phyloP scores from a whole-genome alignment of 495 filamentous ascomycete genomes.

The Neurospora pannonica region DNA sequence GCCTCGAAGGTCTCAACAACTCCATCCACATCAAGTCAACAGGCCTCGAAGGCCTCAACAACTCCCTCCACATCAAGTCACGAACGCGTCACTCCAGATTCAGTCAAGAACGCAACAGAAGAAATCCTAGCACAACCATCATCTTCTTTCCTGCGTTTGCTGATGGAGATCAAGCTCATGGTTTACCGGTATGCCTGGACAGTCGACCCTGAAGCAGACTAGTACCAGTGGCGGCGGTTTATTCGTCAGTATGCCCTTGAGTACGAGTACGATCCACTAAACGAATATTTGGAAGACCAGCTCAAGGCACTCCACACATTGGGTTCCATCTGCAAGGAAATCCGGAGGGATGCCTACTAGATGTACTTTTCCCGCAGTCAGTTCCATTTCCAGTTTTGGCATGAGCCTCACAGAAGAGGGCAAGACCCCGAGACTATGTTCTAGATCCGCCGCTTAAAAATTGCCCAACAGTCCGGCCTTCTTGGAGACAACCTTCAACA shows the following conservation, averaged over 20 bases:
- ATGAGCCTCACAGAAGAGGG: neutral
- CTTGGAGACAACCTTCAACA: neutral
- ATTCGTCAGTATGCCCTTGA: neutral
- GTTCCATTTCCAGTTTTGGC: neutral
- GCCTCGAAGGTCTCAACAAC: neutral
- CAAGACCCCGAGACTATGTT: neutral
- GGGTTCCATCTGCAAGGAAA: neutral
- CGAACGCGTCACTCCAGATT: neutral
- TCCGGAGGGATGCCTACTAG: neutral
- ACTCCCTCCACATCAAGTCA: neutral
- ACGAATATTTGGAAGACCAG: neutral
- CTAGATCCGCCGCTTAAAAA: neutral
- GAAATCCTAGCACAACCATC: neutral
- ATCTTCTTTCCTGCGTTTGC: neutral
- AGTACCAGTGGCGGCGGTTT: neutral
- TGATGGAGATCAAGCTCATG: neutral
- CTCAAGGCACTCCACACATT: neutral
- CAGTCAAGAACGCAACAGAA: neutral
- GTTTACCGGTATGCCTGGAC: neutral
- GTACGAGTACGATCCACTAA: neutral
- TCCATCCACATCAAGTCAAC: too few species aligned
- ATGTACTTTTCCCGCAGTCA: neutral
- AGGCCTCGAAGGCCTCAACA: neutral
- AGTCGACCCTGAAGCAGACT: neutral
- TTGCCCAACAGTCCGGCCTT: neutral